Conservation (phyloP, 2,329 filamentous ascomycete species). For the Aspergillus alliaceus region DNA sequence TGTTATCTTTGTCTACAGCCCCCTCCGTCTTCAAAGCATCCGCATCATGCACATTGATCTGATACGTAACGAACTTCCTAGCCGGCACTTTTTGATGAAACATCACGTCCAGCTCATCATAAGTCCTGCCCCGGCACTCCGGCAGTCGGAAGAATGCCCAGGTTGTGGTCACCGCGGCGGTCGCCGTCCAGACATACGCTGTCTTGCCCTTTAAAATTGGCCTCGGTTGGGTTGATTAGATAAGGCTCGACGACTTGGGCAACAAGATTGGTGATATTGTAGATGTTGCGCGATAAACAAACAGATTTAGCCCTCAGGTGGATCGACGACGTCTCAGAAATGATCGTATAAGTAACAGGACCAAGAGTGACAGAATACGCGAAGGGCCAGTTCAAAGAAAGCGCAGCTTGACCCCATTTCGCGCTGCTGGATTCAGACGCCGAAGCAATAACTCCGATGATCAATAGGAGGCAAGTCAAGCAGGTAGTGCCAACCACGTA, state of each 20-base stretch:
- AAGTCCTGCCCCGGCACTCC: slow-evolving; percentile 39
- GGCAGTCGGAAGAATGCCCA: slow-evolving; percentile 42
- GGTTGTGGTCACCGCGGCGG: slow-evolving; percentile 24
- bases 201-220: slow-evolving; percentile 42
- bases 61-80: slow-evolving; percentile 28
- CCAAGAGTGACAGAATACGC: slow-evolving; percentile 57
- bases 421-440: slow-evolving; percentile 23
- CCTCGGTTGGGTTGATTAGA: slow-evolving; percentile 34
- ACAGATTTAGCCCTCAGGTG: slow-evolving; percentile 56
- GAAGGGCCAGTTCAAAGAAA: slow-evolving; percentile 55
- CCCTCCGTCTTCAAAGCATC: neutral
- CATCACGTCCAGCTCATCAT: slow-evolving; percentile 43
- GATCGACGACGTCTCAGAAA: slow-evolving; percentile 54
- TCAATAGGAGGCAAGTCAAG: slow-evolving; percentile 26
- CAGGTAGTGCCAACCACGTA: slow-evolving; percentile 36
- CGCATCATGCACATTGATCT: slow-evolving; percentile 8
- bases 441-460: slow-evolving; percentile 30
- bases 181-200: slow-evolving; percentile 43
- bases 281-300: slow-evolving; percentile 51
- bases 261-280: slow-evolving; percentile 50
- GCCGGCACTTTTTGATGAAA: slow-evolving; percentile 40
- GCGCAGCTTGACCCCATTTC: slow-evolving; percentile 37
- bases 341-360: slow-evolving; percentile 52
- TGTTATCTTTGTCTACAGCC: neutral
- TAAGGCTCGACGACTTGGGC: slow-evolving; percentile 40